Base-by-base conservation (phyloP, 768 basidiomycete species). In the Filobasidium floriforme region DNA sequence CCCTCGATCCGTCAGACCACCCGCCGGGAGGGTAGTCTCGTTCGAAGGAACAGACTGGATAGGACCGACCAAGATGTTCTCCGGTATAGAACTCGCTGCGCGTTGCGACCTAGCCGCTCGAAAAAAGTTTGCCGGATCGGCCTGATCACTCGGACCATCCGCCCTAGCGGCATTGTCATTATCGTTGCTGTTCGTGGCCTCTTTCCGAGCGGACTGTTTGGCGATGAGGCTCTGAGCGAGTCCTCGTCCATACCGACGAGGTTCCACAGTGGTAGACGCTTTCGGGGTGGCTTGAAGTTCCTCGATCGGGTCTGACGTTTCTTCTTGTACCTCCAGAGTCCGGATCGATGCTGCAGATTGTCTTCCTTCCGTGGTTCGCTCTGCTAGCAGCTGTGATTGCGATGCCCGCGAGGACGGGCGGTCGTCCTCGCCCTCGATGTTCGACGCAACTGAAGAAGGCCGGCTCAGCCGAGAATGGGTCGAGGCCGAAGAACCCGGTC, bases 331-430 rank as follows among this genome's bases (percentile, higher is more conserved):
- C 24, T 57, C 43, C 15, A 32, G 14, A 0, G 44, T 60, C 24
- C 46, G 46, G 12, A 5, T 24, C 46, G 46, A 51, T 19, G 5
- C 46, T 24, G 12, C 46, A 12, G 46, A 51, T 19, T 18, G 18
- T 12, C 46, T 51, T 4, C 46, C 46, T 51, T 51, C 46, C 5
- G 12, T 5, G 46, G 3, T 6, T 19, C 12, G 3, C 18, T 51
- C 54, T 15, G 6, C 12, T 26, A n/a, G 15, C 10, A 26, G 26
- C 10, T 57, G 22, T n/a, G 14, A 11, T 49, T 7, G 18, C 29
- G 12, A 55, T 54, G 1, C 66, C 22, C 40, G 67, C 66, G 67
- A 72, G 68, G 37, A 67, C 60, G 41, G 62, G 5, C 46, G 15
- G 46, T 2, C 46, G 46, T 49, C 46, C 15, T 49, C 46, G 18